phyloP scores from a whole-genome alignment of 495 filamentous ascomycete species.

The Pyronema domesticum region DNA sequence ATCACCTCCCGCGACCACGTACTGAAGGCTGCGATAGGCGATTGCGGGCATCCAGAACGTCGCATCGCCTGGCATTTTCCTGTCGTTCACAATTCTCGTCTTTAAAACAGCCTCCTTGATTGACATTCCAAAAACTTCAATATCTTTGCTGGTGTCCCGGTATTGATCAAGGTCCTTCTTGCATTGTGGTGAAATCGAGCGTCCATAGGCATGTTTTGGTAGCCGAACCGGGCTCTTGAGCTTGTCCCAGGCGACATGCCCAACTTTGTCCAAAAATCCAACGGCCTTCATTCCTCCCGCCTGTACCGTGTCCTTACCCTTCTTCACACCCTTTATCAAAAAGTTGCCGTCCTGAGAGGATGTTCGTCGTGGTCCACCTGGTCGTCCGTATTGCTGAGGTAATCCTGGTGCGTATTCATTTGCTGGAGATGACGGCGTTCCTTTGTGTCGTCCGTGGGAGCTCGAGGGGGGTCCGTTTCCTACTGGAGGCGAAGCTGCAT shows the following conservation, averaged over 20 bases:
- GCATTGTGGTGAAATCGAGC: constrained; percentile 2
- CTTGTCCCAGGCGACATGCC: constrained; percentile 23
- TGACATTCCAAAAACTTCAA: constrained; percentile 24
- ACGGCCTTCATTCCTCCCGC: constrained; percentile 19
- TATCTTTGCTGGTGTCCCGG: constrained; percentile 22
- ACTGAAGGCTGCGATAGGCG: constrained; percentile 25
- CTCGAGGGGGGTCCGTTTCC: neutral
- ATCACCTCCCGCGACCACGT: constrained; percentile 8
- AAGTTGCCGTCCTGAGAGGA: constrained; percentile 22
- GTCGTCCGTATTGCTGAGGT: constrained; percentile 6
- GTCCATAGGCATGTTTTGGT: neutral
- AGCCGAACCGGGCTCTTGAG: constrained; percentile 19
- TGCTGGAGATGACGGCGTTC: constrained; percentile 16
- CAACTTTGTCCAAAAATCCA: constrained; percentile 22
- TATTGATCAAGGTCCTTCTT: neutral
- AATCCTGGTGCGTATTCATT: constrained; percentile 14
- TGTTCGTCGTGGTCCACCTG: constrained; percentile 17
- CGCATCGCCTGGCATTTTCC: constrained; percentile 19
- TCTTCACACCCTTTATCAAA: constrained; percentile 19
- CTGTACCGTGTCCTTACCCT: constrained; percentile 18
- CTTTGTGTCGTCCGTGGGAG: neutral
- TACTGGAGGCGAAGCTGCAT: neutral
- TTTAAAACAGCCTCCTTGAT: constrained; percentile 20
- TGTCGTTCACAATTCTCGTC: constrained; percentile 20
- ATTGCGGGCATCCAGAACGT: constrained; percentile 25